phyloP scores from a whole-genome alignment of 2,329 filamentous ascomycete genomes.

The Claviceps arundinis region DNA sequence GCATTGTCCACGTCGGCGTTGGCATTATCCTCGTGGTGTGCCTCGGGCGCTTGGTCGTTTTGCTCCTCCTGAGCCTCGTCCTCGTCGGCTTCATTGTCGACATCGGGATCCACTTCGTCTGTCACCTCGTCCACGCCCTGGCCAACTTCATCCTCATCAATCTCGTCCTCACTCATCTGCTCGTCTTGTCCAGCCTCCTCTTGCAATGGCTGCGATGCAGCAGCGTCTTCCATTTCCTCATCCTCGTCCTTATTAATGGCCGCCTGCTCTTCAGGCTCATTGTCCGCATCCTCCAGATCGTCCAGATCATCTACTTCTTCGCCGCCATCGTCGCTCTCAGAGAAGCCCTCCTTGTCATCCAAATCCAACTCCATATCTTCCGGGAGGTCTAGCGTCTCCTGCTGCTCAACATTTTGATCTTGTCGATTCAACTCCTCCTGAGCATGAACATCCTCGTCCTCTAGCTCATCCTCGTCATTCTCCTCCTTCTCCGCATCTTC shows the following conservation, averaged over 20 bases:
- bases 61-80: slow-evolving; percentile 22
- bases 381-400: slow-evolving; percentile 69
- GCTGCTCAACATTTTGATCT: slow-evolving; percentile 67
- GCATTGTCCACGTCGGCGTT: slow-evolving; percentile 47
- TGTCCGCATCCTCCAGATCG: slow-evolving; percentile 34
- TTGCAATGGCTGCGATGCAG: slow-evolving; percentile 23
- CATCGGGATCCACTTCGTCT: slow-evolving; percentile 26
- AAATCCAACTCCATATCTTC: slow-evolving; percentile 81
- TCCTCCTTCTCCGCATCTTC: slow-evolving; percentile 16
- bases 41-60: slow-evolving; percentile 18
- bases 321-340: slow-evolving; percentile 33
- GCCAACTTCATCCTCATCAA: slow-evolving; percentile 33
- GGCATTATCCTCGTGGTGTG: slow-evolving; percentile 30
- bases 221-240: slow-evolving; percentile 24
- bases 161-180: slow-evolving; percentile 25
- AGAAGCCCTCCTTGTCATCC: slow-evolving; percentile 49
- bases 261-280: slow-evolving; percentile 24
- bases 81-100: slow-evolving; percentile 3
- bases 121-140: slow-evolving; percentile 39
- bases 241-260: slow-evolving; percentile 18
- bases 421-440: slow-evolving; percentile 46
- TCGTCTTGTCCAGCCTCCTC: slow-evolving; percentile 34
- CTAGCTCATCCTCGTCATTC: slow-evolving; percentile 45
- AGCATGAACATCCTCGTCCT: slow-evolving; percentile 40
- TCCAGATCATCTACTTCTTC: slow-evolving; percentile 45